Evolutionary conservation across 169 alveolate genomes (phyloP), one percentile per base, ranked within the genome.

Genomic region (Plasmodium chabaudi): DNA sequence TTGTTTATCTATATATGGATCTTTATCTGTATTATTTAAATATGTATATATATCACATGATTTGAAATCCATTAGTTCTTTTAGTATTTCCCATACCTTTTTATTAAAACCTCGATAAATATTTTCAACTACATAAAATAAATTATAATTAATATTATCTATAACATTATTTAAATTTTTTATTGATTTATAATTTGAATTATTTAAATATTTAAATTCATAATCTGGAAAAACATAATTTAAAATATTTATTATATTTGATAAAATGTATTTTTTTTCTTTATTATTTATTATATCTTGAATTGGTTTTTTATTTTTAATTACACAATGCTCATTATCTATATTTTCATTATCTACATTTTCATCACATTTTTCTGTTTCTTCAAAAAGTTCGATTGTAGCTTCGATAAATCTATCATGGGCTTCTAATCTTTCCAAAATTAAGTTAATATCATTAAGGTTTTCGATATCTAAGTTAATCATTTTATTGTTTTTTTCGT

Each of bases 211-310:
- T 92, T 93, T 92, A 74, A 94, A 94, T 67, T 88, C 91, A 87
- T 94, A 94, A 91, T 94, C 96, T 12, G 94, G 95, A 73, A 92
- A 94, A 72, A 94, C 90, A 77, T 94, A 89, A 75, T 94, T 89
- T 79, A 79, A 67, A n/a, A 79, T 79, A 59, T 79, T 79, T 21
- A 79, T 67, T 3, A 79, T 59, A 42, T 79, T 55, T 55, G 84
- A 10, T 19, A 79, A 27, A 9, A 79, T 79, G 39, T 39, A 44
- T 67, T 65, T 67, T 55, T 79, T 67, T 42, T 79, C 82, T 34
- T 79, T 67, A 7, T 19, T 79, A 47, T 79, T 64, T 25, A 65
- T 19, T 13, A 65, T 19, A 23, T 79, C 89, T 13, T 60, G 79
- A 1, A 67, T 34, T 64, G 34, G 53, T 39, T 60, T 55, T 61